A percentile compares a stretch with the other conserved stretches of the same genome.
Evolutionary conservation across 2,329 filamentous ascomycete species (phyloP).

Genomic region (Neoascochyta sp.): DNA sequence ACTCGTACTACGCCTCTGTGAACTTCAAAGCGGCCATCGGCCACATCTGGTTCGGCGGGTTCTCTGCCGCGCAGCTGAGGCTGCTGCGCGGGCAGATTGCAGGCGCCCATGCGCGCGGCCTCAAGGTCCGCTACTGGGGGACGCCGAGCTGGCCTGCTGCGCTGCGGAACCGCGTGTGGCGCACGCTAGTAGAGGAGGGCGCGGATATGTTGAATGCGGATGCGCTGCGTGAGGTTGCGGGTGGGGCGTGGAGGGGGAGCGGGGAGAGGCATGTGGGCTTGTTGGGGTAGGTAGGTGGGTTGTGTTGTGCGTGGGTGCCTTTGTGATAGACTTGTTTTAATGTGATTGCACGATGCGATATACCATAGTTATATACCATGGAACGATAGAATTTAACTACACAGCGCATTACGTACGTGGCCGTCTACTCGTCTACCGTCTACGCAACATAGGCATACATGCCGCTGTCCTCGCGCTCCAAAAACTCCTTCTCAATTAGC

Average conservation of each 20-base stretch:
- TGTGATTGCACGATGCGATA: not conserved
- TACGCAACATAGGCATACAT: constrained; percentile 48
- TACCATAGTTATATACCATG: constrained; percentile 3
- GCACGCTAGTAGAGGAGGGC: constrained; percentile 51
- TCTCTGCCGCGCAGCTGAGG: constrained; percentile 47
- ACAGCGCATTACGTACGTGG: too few relatives aligned
- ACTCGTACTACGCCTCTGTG: constrained; percentile 65
- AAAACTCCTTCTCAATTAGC: constrained; percentile 50
- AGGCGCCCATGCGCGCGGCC: constrained; percentile 49
- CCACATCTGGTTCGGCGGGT: constrained; percentile 44
- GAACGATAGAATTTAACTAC: constrained; percentile 11
- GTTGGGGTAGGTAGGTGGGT: constrained; percentile 10
- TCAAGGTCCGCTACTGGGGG: constrained; percentile 57
- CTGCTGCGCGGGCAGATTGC: constrained; percentile 51
- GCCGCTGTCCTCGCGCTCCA: constrained; percentile 38
- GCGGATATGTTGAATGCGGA: constrained; percentile 58
- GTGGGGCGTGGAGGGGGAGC: too few relatives aligned
- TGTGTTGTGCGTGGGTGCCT: too few relatives aligned
- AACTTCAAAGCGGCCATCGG: constrained; percentile 56
- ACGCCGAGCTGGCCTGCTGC: constrained; percentile 54
- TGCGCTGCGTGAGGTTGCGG: constrained; percentile 52
- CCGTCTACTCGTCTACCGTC: too few relatives aligned
- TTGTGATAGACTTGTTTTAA: not conserved
- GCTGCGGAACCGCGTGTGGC: constrained; percentile 54
- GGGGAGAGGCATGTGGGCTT: constrained; percentile 23